Evolutionary conservation across 768 basidiomycete genomes (phyloP).

Genomic region (Terana coerulea): DNA sequence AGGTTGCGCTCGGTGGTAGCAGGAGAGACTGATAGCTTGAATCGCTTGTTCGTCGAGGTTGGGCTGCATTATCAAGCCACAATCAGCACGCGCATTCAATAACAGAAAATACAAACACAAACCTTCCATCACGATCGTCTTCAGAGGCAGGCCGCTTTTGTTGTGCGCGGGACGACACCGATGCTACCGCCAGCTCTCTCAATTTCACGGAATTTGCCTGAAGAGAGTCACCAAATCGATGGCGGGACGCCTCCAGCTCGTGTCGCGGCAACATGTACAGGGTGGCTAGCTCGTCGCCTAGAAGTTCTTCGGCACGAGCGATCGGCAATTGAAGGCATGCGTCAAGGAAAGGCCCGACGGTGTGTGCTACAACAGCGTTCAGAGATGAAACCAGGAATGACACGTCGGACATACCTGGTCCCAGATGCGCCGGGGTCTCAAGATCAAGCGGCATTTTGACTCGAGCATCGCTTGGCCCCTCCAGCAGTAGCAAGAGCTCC

Average conservation of each 20-base stretch:
- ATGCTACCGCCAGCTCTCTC: slow-evolving; percentile 11
- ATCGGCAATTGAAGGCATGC: slow-evolving; percentile 11
- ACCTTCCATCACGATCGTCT: slow-evolving; percentile 16
- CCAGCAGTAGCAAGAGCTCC: slow-evolving; percentile 3
- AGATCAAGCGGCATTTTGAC: slow-evolving; percentile 6
- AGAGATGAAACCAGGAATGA: background rate
- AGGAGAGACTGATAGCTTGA: slow-evolving; percentile 30
- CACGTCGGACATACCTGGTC: background rate
- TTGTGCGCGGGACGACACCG: slow-evolving; percentile 3
- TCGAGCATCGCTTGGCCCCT: background rate
- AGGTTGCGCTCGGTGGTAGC: slow-evolving; percentile 28
- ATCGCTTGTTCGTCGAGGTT: slow-evolving; percentile 15
- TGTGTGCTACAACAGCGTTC: slow-evolving; percentile 13
- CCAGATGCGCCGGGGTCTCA: slow-evolving; percentile 7
- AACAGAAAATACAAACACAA: background rate
- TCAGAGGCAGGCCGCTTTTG: slow-evolving; percentile 21
- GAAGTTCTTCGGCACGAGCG: slow-evolving; percentile 11
- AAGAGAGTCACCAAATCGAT: slow-evolving; percentile 12
- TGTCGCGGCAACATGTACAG: slow-evolving; percentile 8
- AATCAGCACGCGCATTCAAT: background rate
- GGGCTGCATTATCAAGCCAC: background rate
- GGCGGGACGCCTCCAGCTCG: slow-evolving; percentile 8
- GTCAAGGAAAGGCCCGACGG: slow-evolving; percentile 18
- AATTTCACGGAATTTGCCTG: slow-evolving; percentile 12
- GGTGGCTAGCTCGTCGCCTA: slow-evolving; percentile 5